These are phyloP conservation scores for Fusarium transvaalense DNA, from an alignment of 2,329 filamentous ascomycete species.

Conservation along the genomic window DNA sequence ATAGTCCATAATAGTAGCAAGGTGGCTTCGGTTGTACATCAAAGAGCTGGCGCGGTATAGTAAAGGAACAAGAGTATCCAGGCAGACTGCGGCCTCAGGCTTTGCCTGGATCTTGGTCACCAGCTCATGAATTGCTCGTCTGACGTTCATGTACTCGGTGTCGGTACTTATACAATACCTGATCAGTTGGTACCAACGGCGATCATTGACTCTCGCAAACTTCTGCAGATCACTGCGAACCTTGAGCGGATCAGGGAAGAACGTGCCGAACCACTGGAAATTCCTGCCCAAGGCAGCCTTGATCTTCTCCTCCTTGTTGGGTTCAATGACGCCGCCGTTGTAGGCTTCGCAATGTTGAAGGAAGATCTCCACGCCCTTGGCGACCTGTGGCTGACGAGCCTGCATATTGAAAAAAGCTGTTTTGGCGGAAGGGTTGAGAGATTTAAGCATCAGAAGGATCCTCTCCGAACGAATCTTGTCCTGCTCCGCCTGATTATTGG, in stretches of 20 bases:
- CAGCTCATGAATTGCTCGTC: slow-evolving; percentile 90
- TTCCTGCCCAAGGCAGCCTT: slow-evolving; percentile 79
- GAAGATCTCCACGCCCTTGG: slow-evolving; percentile 80
- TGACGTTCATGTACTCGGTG: slow-evolving; percentile 91
- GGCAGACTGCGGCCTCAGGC: slow-evolving; percentile 69
- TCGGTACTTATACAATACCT: slow-evolving; percentile 79
- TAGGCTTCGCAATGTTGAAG: slow-evolving; percentile 88
- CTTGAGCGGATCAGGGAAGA: slow-evolving; percentile 80
- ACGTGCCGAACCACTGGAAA: slow-evolving; percentile 78
- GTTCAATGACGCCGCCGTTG: slow-evolving; percentile 86
- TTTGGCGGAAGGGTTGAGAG: slow-evolving; percentile 81
- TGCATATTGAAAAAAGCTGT: slow-evolving; percentile 91
- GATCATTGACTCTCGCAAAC: slow-evolving; percentile 91
- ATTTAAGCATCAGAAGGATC: slow-evolving; percentile 83
- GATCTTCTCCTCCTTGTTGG: slow-evolving; percentile 76
- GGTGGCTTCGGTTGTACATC: slow-evolving; percentile 93
- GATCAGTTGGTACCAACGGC: slow-evolving; percentile 89
- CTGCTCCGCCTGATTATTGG: slow-evolving; percentile 68
- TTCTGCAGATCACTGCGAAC: slow-evolving; percentile 84
- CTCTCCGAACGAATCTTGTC: slow-evolving; percentile 86
- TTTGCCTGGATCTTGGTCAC: slow-evolving; percentile 81
- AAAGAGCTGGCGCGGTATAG: slow-evolving; percentile 86
- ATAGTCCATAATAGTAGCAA: slow-evolving; percentile 88
- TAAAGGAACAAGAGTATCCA: slow-evolving; percentile 85
- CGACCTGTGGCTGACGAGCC: slow-evolving; percentile 79